These are phyloP conservation scores for Phytophthora vignae DNA, from an alignment of 352 stramenopile genomes.

Conservation along the genomic window DNA sequence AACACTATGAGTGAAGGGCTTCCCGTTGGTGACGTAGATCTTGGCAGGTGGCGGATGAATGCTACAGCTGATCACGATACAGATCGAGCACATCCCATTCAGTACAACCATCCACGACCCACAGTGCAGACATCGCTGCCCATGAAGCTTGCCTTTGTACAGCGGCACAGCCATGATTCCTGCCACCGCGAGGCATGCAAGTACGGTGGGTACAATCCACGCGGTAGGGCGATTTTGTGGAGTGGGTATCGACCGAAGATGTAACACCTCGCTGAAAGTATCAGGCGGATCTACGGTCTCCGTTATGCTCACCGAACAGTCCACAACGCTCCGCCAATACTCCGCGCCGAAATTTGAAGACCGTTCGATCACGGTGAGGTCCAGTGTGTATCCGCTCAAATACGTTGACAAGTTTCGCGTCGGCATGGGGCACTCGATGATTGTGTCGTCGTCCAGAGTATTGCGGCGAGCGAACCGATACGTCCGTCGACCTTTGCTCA, in stretches of 20 bases:
- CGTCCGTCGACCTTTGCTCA: constrained; percentile 61
- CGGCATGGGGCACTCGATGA: constrained; percentile 71
- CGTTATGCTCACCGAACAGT: constrained; percentile 66
- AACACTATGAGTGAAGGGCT: constrained; percentile 30
- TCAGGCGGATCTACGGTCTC: constrained; percentile 49
- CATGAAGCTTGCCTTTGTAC: constrained; percentile 57
- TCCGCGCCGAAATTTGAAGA: constrained; percentile 50
- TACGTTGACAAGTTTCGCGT: constrained; percentile 58
- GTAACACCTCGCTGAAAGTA: constrained; percentile 66
- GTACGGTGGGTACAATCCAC: constrained; percentile 50
- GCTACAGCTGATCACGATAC: constrained; percentile 66
- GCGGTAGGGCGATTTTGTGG: constrained; percentile 22
- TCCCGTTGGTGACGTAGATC: constrained; percentile 59
- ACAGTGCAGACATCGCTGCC: constrained; percentile 69
- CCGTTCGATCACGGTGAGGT: constrained; percentile 65
- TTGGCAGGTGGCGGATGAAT: constrained; percentile 59
- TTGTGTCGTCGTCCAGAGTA: constrained; percentile 53
- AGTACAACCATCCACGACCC: constrained; percentile 74
- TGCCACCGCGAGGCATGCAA: constrained; percentile 22
- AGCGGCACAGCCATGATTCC: constrained; percentile 50
- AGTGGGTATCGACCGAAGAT: constrained; percentile 60
- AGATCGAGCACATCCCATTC: constrained; percentile 56
- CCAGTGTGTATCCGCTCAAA: constrained; percentile 62
- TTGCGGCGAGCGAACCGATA: constrained; percentile 71
- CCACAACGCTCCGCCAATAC: constrained; percentile 78